Percentiles rank a stretch among this genome's conserved stretches.
These are phyloP conservation scores for Tuber magnatum DNA, from an alignment of 495 filamentous ascomycete species.

Conservation along the genomic window DNA sequence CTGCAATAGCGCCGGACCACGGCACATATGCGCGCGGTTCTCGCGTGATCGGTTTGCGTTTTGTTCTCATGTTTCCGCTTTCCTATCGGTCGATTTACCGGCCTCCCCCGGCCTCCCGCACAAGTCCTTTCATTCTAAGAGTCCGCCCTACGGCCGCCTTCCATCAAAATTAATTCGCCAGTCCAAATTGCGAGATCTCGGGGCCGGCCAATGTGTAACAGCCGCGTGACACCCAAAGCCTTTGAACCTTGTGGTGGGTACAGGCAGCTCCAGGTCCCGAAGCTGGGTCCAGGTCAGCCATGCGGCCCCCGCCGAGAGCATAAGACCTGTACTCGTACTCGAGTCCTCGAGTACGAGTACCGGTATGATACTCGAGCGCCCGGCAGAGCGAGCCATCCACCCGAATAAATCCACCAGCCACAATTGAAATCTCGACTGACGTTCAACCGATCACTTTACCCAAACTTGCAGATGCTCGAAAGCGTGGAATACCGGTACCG, in stretches of 20 bases:
- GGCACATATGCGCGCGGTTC: neutral
- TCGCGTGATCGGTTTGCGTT: neutral
- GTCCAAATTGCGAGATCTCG: neutral
- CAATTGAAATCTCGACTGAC: too few relatives aligned
- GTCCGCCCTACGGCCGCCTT: neutral
- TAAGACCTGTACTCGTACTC: too few relatives aligned
- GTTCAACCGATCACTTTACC: too few relatives aligned
- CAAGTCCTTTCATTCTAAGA: neutral
- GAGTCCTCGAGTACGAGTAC: too few relatives aligned
- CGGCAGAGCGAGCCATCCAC: too few relatives aligned
- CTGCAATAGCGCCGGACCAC: neutral
- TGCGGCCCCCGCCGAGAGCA: neutral
- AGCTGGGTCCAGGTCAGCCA: neutral
- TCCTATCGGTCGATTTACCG: neutral
- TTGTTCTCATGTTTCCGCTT: neutral
- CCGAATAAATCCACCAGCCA: too few relatives aligned
- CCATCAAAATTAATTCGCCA: neutral
- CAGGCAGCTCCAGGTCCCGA: neutral
- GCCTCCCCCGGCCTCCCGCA: neutral
- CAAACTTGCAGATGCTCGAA: too few relatives aligned
- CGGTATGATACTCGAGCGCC: too few relatives aligned
- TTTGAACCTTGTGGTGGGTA: neutral
- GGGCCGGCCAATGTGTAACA: neutral
- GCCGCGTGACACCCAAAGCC: neutral
- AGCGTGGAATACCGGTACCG: too few relatives aligned